These are phyloP conservation scores for Colletotrichum sp. DNA, from an alignment of 2,329 filamentous ascomycete species.

Conservation along the genomic window DNA sequence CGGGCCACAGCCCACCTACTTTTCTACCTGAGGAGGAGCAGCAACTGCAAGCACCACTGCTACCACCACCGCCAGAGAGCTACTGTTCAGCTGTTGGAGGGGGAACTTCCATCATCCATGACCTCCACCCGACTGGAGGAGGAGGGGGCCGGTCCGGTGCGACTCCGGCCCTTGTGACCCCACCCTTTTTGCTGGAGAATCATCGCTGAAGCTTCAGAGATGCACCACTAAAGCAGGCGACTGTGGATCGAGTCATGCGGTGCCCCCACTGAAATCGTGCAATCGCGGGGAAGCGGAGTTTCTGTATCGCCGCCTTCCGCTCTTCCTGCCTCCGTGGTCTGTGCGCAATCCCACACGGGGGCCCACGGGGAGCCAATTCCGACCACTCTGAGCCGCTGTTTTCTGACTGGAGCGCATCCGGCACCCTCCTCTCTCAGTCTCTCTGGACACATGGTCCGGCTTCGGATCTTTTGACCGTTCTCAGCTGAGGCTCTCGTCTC, in stretches of 20 bases:
- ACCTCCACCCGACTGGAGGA: neutral
- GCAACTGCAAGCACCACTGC: neutral
- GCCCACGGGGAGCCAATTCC: neutral
- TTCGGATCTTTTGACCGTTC: neutral
- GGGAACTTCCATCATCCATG: neutral
- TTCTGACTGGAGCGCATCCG: conserved; percentile 17
- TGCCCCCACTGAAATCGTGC: neutral
- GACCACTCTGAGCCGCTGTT: neutral
- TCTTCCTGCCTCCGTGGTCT: neutral
- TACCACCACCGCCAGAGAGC: neutral
- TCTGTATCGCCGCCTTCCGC: neutral
- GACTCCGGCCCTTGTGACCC: neutral
- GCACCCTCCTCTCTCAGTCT: neutral
- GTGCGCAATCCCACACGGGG: neutral
- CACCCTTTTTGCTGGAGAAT: neutral
- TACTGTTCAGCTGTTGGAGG: neutral
- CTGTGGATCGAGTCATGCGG: neutral
- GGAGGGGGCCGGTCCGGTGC: neutral
- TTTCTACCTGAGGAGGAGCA: neutral
- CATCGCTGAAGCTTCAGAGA: neutral
- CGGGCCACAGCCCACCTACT: neutral
- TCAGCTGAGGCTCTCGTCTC: neutral
- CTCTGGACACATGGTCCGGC: neutral
- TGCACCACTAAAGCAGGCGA: neutral
- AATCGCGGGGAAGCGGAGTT: neutral